Conservation (phyloP, 2,329 filamentous ascomycete species). For the Ustilaginoidea virens region DNA sequence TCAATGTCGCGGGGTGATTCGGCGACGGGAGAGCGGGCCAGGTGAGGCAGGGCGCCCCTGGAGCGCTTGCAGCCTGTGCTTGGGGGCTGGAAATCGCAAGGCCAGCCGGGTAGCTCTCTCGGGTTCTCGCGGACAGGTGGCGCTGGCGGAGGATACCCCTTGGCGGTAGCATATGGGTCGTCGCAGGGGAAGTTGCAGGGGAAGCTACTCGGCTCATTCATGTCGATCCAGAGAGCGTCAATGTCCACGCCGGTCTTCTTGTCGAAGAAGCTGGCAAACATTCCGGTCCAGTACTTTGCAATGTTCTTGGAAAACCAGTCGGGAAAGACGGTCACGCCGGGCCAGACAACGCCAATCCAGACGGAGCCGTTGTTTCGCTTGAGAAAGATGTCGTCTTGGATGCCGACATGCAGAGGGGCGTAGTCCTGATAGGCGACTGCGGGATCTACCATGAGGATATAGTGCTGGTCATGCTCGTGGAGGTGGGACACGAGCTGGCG, state of each 20-base stretch:
- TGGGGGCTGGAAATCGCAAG: conserved; percentile 20
- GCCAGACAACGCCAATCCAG: conserved; percentile 59
- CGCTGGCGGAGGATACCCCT: conserved; percentile 41
- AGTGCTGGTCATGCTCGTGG: conserved; percentile 50
- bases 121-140: conserved; percentile 48
- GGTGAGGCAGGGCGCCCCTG: conserved; percentile 2
- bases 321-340: conserved; percentile 55
- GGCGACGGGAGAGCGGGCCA: not conserved
- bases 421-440: conserved; percentile 39
- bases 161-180: conserved; percentile 10
- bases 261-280: conserved; percentile 52
- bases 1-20: not conserved
- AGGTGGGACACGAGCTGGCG: conserved; percentile 51
- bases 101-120: conserved; percentile 52
- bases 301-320: conserved; percentile 61
- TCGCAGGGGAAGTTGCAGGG: conserved; percentile 15
- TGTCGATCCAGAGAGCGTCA: conserved; percentile 66
- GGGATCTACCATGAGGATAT: conserved; percentile 67
- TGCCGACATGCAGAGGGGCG: conserved; percentile 23
- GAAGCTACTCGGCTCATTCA: conserved; percentile 32
- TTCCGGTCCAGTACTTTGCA: conserved; percentile 51
- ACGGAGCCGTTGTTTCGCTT: conserved; percentile 37
- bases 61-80: conserved; percentile 8
- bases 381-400: conserved; percentile 31
- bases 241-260: conserved; percentile 52